A percentile compares a stretch with the other conserved stretches of the same genome.
phyloP scores from a whole-genome alignment of 495 filamentous ascomycete genomes.

The Podospora sp. region DNA sequence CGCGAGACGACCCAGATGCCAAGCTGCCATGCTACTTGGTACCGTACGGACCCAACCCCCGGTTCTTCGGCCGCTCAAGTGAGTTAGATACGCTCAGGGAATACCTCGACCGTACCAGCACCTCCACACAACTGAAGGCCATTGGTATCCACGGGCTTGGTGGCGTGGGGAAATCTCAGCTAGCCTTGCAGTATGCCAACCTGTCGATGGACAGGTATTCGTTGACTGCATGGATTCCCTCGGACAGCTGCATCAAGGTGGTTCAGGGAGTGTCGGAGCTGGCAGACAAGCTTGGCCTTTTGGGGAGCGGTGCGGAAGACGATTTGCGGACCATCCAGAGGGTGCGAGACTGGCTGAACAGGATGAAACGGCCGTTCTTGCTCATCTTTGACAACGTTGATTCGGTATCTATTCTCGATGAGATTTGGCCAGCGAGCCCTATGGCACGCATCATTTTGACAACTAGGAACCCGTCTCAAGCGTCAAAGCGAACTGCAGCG shows the following conservation, averaged over 20 bases:
- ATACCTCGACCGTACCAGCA: conserved; percentile 3
- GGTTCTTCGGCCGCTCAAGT: neutral
- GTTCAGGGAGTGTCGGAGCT: conserved; percentile 16
- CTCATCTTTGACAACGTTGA: conserved; percentile 22
- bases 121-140: conserved; percentile 9
- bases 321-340: conserved; percentile 11
- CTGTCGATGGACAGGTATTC: conserved; percentile 18
- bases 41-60: conserved; percentile 16
- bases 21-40: conserved; percentile 9
- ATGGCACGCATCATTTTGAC: conserved; percentile 20
- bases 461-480: conserved; percentile 14
- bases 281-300: conserved; percentile 17
- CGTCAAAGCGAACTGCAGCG: conserved; percentile 2
- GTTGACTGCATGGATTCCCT: conserved; percentile 22
- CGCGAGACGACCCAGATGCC: neutral
- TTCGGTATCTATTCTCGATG: conserved; percentile 13
- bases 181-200: conserved; percentile 27
- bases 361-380: conserved; percentile 13
- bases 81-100: conserved; percentile 15
- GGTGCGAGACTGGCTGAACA: conserved; percentile 22
- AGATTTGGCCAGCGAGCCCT: conserved; percentile 18
- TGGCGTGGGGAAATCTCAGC: conserved; percentile 23
- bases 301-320: neutral
- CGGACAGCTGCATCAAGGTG: conserved; percentile 17
- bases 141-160: conserved; percentile 24